Percentiles rank a stretch among this genome's conserved stretches.
phyloP scores from a whole-genome alignment of 805 yeast genomes.

The Metschnikowia arizonensis region DNA sequence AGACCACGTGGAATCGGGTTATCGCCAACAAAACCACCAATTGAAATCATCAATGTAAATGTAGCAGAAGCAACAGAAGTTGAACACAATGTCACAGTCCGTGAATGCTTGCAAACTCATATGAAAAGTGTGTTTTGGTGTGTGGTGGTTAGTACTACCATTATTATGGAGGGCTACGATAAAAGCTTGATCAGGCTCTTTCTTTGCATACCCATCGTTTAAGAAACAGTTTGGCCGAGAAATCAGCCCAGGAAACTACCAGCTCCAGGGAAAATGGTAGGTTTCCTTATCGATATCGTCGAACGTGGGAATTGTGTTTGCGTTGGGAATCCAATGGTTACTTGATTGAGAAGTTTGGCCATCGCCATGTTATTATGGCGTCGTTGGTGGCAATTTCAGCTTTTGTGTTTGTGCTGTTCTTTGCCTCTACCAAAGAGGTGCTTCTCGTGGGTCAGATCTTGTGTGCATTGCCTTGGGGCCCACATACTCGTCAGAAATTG shows the following conservation, averaged over 20 bases:
- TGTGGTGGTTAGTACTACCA: conserved; percentile 9
- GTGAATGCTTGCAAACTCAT: conserved; percentile 10
- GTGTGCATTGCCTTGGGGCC: conserved; percentile 55
- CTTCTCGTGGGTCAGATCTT: conserved; percentile 42
- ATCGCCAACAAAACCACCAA: too few relatives aligned
- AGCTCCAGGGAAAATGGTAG: conserved; percentile 22
- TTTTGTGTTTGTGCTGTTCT: conserved; percentile 45
- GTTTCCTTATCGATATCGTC: conserved; percentile 14
- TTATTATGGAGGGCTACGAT: conserved; percentile 15
- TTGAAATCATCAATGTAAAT: conserved; percentile 6
- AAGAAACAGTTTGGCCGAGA: conserved; percentile 8
- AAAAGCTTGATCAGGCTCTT: conserved; percentile 11
- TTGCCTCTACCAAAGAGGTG: conserved; percentile 37
- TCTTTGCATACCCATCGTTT: conserved; percentile 11
- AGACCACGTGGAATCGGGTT: too few relatives aligned
- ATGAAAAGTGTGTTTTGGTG: conserved; percentile 13
- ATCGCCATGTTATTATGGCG: conserved; percentile 32
- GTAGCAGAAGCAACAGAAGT: conserved; percentile 21
- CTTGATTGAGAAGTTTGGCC: conserved; percentile 42
- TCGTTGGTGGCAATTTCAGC: conserved; percentile 27
- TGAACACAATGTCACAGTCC: conserved; percentile 20
- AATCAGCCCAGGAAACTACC: conserved; percentile 2
- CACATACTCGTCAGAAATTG: conserved; percentile 55
- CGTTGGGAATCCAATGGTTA: conserved; percentile 40
- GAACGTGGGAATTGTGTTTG: conserved; percentile 33